Conservation (phyloP, 805 yeast species). For the Spathaspora arborariae region DNA sequence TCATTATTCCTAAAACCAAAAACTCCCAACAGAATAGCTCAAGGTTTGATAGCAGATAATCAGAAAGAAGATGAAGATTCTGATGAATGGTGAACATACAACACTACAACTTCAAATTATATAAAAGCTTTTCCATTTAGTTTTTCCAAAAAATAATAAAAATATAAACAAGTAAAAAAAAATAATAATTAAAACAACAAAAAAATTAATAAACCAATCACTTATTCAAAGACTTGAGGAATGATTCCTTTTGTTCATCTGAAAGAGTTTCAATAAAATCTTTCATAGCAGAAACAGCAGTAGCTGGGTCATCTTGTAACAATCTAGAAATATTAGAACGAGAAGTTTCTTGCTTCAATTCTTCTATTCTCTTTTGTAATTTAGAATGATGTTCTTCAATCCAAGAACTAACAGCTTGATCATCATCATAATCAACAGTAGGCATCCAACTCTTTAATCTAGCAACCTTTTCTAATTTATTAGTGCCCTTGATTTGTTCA, state of each 20-base stretch:
- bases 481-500: slow-evolving; percentile 50
- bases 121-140: slow-evolving; percentile 3
- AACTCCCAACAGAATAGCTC: slow-evolving; percentile 59
- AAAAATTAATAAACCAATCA: neutral
- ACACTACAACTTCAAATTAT: neutral
- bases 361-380: slow-evolving; percentile 57
- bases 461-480: slow-evolving; percentile 78
- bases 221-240: slow-evolving; percentile 17
- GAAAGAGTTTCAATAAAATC: slow-evolving; percentile 32
- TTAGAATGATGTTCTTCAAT: slow-evolving; percentile 72
- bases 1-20: slow-evolving; percentile 44
- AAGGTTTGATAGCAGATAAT: slow-evolving; percentile 20
- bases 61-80: slow-evolving; percentile 4
- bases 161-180: slow-evolving; percentile 2
- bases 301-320: slow-evolving; percentile 29
- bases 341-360: slow-evolving; percentile 61
- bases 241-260: slow-evolving; percentile 29
- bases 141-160: slow-evolving; percentile 2
- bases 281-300: slow-evolving; percentile 30
- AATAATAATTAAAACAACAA: neutral
- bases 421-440: slow-evolving; percentile 64
- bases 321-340: slow-evolving; percentile 62
- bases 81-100: neutral
- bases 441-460: slow-evolving; percentile 88
- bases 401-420: slow-evolving; percentile 77